Evolutionary conservation across 2,329 filamentous ascomycete species (phyloP), one percentile per base, ranked within the genome.

Genomic region (Fusarium multiceps): DNA sequence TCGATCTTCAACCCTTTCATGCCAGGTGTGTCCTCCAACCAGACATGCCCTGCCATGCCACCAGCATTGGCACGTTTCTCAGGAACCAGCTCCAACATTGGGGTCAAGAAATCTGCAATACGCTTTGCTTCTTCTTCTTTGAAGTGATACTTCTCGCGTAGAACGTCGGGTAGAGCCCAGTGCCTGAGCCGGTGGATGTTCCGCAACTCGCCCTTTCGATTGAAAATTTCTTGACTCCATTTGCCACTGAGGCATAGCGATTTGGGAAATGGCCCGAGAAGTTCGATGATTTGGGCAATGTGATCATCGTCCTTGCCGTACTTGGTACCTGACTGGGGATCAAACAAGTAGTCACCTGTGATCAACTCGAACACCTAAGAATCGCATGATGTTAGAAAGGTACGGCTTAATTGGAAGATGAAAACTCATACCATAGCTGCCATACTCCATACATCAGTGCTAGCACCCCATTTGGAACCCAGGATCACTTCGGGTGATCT

Each of bases 241-340:
- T 98, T 98, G 54, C 96, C 96, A 2, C 92, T 92, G 57, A 97
- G 87, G 80, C 93, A 98, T 51, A 98, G 87, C 7, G 93, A 92
- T 79, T 97, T 97, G 56, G 96, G 95, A 78, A 98, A 98, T 1
- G 92, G 90, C 11, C 96, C 96, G 20, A 99, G 89, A 7, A 99
- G 87, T 81, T 99, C 96, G 78, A 99, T 98, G 75, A 99, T 98
- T 79, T 99, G 96, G 12, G 96, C 96, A 72, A 99, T 98, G 82
- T 99, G 96, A 78, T 99, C 96, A 82, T 99, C 96, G 78, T 99
- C 96, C 83, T 99, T 99, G 78, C 96, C 96, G 80, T 99, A 99
- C 82, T 98, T 98, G 43, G 95, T 98, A 68, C 96, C 96, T 2
- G 95, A 98, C 82, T 99, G 96, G 0, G 96, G 96, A 76, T 99